These are phyloP conservation scores for Trypanosoma boissoni DNA, from an alignment of 208 protist species.

Conservation along the genomic window DNA sequence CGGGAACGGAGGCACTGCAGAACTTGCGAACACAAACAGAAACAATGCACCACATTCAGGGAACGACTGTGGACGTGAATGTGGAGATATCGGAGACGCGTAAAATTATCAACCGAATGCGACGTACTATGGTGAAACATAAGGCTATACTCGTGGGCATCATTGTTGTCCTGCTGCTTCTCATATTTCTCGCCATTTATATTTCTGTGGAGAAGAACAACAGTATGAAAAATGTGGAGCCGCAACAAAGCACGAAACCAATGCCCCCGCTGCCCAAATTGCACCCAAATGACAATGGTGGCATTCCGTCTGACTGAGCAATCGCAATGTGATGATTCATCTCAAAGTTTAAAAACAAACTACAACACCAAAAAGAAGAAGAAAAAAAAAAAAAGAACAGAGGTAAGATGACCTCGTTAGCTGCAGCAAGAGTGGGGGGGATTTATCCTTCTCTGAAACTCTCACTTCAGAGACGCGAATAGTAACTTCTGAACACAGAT, in stretches of 20 bases:
- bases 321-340: no score
- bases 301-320: slow-evolving; percentile 8
- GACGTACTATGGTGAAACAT: slow-evolving; percentile 71
- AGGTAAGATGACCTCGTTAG: no score
- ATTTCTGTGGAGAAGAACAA: slow-evolving; percentile 33
- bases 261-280: slow-evolving; percentile 1
- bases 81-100: slow-evolving; percentile 71
- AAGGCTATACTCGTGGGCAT: slow-evolving; percentile 60
- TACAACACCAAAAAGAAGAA: no score
- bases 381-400: no score
- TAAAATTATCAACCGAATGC: slow-evolving; percentile 62
- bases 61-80: slow-evolving; percentile 61
- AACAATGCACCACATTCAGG: slow-evolving; percentile 61
- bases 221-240: slow-evolving; percentile 17
- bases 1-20: slow-evolving; percentile 51
- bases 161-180: slow-evolving; percentile 51
- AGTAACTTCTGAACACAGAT: no score
- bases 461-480: no score
- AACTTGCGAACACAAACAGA: slow-evolving; percentile 66
- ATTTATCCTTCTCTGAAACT: no score
- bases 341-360: no score
- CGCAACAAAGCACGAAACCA: slow-evolving; percentile 22
- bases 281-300: slow-evolving; percentile 4
- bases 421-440: no score
- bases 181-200: slow-evolving; percentile 69